Conservation (phyloP, 2,329 filamentous ascomycete species). For the Stagonosporopsis tanaceti region DNA sequence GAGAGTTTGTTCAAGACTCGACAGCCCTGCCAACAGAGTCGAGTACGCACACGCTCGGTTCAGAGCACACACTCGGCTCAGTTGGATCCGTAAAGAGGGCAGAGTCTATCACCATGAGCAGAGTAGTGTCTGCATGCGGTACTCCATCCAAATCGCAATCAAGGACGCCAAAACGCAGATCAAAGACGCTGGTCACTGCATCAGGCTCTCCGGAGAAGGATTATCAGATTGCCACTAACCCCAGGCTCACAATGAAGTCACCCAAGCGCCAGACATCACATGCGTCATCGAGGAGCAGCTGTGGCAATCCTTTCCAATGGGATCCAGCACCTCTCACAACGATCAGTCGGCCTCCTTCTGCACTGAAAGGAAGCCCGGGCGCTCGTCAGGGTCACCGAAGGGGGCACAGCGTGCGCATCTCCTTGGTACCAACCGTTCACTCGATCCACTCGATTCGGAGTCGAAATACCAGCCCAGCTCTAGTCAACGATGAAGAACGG, state of each 20-base stretch:
- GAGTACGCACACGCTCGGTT: conserved; percentile 29
- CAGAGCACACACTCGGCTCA: conserved; percentile 9
- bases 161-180: conserved; percentile 47
- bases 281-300: conserved; percentile 54
- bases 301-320: conserved; percentile 58
- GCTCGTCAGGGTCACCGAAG: conserved; percentile 54
- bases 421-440: conserved; percentile 53
- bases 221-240: conserved; percentile 41
- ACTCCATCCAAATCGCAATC: conserved; percentile 35
- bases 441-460: conserved; percentile 51
- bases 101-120: conserved; percentile 47
- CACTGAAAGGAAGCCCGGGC: conserved; percentile 55
- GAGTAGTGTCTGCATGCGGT: conserved; percentile 41
- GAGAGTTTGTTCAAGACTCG: conserved; percentile 4
- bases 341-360: conserved; percentile 49
- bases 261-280: conserved; percentile 51
- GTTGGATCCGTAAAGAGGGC: conserved; percentile 41
- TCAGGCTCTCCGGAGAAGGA: conserved; percentile 50
- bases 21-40: conserved; percentile 20
- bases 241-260: conserved; percentile 40
- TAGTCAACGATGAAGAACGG: neutral
- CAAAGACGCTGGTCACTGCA: conserved; percentile 46
- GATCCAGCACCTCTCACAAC: conserved; percentile 48
- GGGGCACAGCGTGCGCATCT: conserved; percentile 57
- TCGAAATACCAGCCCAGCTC: conserved; percentile 45